phyloP scores from a whole-genome alignment of 257 asterid species.

The Marsdenia floribunda region DNA sequence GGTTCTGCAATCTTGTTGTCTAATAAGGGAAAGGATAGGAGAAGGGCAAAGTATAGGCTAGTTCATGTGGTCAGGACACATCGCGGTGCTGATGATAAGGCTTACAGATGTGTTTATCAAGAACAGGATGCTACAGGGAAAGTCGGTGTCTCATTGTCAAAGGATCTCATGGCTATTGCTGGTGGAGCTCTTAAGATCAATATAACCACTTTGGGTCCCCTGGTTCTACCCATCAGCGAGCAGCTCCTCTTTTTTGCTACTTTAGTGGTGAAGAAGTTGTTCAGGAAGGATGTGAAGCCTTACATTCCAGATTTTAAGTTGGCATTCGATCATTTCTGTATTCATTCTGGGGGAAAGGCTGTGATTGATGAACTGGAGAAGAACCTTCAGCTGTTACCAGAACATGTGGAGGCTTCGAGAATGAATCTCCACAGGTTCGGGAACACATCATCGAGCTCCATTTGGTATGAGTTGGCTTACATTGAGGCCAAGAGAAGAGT shows the following conservation, averaged over 20 bases:
- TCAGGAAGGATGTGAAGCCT: slow-evolving; percentile 58
- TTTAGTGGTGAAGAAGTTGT: slow-evolving; percentile 48
- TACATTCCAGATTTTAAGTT: slow-evolving; percentile 70
- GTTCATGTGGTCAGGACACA: slow-evolving; percentile 75
- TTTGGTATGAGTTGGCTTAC: slow-evolving; percentile 78
- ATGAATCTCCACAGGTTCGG: slow-evolving; percentile 84
- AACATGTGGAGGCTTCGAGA: slow-evolving; percentile 72
- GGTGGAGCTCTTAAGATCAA: slow-evolving; percentile 75
- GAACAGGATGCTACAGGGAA: slow-evolving; percentile 59
- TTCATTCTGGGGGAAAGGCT: slow-evolving; percentile 81
- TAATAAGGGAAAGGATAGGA: slow-evolving; percentile 42
- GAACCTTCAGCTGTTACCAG: slow-evolving; percentile 59
- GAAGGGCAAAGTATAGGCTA: slow-evolving; percentile 66
- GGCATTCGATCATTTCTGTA: slow-evolving; percentile 83
- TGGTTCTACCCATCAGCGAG: slow-evolving; percentile 74
- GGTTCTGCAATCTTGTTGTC: slow-evolving; percentile 62
- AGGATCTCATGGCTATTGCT: slow-evolving; percentile 79
- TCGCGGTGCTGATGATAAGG: slow-evolving; percentile 71
- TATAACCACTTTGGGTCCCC: slow-evolving; percentile 70
- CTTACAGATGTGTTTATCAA: slow-evolving; percentile 62
- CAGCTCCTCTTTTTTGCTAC: slow-evolving; percentile 62
- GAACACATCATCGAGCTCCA: slow-evolving; percentile 77
- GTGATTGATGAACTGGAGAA: slow-evolving; percentile 80
- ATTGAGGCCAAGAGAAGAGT: slow-evolving; percentile 72
- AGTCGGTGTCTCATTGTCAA: slow-evolving; percentile 62